Conservation (phyloP, 805 yeast genomes). For the Yamadazyma akitaensis region DNA sequence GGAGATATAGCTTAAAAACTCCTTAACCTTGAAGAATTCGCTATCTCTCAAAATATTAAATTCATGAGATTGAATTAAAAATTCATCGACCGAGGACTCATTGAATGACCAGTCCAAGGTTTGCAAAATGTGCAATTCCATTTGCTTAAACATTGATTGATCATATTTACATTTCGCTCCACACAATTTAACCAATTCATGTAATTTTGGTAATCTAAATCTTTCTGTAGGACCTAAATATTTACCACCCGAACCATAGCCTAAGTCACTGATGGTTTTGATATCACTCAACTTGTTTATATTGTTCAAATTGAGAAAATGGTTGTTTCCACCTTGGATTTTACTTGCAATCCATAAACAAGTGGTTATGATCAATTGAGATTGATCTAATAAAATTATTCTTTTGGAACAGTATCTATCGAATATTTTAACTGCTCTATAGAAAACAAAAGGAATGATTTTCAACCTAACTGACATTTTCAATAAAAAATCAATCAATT, state of each 20-base stretch:
- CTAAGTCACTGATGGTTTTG: slow-evolving; percentile 35
- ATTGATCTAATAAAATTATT: slow-evolving; percentile 78
- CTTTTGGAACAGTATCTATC: slow-evolving; percentile 91
- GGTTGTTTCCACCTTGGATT: slow-evolving; percentile 71
- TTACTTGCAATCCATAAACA: slow-evolving; percentile 93
- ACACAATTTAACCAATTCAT: slow-evolving; percentile 70
- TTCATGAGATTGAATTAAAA: slow-evolving; percentile 32
- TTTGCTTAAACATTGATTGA: slow-evolving; percentile 52
- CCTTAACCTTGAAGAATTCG: slow-evolving; percentile 46
- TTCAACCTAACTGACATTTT: slow-evolving; percentile 65
- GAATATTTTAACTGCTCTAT: slow-evolving; percentile 69
- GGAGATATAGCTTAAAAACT: slow-evolving; percentile 47
- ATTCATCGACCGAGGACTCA: slow-evolving; percentile 52
- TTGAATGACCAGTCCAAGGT: slow-evolving; percentile 62
- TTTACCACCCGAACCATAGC: slow-evolving; percentile 53
- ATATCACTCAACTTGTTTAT: slow-evolving; percentile 19
- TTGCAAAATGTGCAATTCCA: slow-evolving; percentile 48
- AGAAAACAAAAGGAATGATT: slow-evolving; percentile 63
- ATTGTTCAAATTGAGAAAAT: slow-evolving; percentile 48
- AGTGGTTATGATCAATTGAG: slow-evolving; percentile 86
- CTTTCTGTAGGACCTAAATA: slow-evolving; percentile 70
- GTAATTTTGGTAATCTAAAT: slow-evolving; percentile 68
- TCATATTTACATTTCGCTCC: slow-evolving; percentile 56
- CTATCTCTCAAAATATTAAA: slow-evolving; percentile 21
- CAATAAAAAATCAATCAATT: slow-evolving; percentile 74